Conservation (phyloP, 192 early-diverging fungal species). For the Coemansia sp. region DNA sequence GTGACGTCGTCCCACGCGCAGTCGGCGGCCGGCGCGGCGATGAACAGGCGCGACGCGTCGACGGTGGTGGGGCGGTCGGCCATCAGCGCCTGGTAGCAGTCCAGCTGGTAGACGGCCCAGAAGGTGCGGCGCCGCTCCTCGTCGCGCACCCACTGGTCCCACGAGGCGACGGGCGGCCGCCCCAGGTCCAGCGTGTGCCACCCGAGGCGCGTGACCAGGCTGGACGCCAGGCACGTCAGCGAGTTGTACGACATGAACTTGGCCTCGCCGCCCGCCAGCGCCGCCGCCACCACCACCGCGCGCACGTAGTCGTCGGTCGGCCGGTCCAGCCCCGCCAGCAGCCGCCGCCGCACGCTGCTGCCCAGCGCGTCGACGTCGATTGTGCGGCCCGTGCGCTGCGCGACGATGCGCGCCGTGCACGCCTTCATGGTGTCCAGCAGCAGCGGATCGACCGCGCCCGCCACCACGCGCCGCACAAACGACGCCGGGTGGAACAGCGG, state of each 20-base stretch:
- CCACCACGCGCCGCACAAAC: conserved; percentile 40
- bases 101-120: conserved; percentile 50
- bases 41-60: conserved; percentile 33
- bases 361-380: conserved; percentile 33
- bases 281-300: conserved; percentile 39
- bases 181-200: conserved; percentile 51
- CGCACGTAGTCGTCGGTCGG: conserved; percentile 49
- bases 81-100: conserved; percentile 48
- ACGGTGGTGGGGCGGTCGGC: conserved; percentile 48
- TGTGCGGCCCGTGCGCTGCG: conserved; percentile 20
- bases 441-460: conserved; percentile 33
- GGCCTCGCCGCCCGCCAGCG: conserved; percentile 32
- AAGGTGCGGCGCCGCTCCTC: conserved; percentile 50
- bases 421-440: conserved; percentile 43
- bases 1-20: conserved; percentile 47
- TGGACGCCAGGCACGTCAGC: conserved; percentile 42
- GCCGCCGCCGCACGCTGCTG: conserved; percentile 25
- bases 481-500: conserved; percentile 51
- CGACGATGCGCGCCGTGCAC: conserved; percentile 32
- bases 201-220: conserved; percentile 42
- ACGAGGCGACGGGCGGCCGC: conserved; percentile 10
- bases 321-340: conserved; percentile 35
- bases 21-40: conserved; percentile 35
- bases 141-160: conserved; percentile 37
- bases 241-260: conserved; percentile 48